Evolutionary conservation across 257 asterid genomes (phyloP).

Genomic region (Solanum sitiens): DNA sequence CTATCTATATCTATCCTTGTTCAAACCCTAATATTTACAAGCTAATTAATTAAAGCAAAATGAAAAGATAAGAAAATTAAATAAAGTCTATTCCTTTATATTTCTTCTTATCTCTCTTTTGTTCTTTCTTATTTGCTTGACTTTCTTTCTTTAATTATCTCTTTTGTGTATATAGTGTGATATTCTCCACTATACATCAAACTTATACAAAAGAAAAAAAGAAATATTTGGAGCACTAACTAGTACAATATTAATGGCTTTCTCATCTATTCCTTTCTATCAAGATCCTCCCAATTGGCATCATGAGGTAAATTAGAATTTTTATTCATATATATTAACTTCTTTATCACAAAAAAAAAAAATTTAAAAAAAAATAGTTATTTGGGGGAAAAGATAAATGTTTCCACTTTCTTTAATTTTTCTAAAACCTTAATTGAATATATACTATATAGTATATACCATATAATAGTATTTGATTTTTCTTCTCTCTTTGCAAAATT

Average conservation of each 20-base stretch:
- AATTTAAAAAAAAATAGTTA: neutral
- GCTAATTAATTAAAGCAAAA: neutral
- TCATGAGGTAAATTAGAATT: slow-evolving; percentile 9
- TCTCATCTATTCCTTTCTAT: slow-evolving; percentile 28
- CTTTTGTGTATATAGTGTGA: slow-evolving; percentile 1
- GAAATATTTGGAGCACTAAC: neutral
- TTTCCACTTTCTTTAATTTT: neutral
- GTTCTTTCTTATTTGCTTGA: neutral
- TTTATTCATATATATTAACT: neutral
- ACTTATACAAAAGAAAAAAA: slow-evolving; percentile 16
- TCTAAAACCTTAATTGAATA: slow-evolving; percentile 6
- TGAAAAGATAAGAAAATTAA: too few relatives aligned
- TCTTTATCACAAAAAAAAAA: neutral
- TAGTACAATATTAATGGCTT: slow-evolving; percentile 17
- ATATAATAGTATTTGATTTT: neutral
- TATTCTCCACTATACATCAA: slow-evolving; percentile 21
- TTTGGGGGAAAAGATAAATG: neutral
- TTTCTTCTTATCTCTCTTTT: slow-evolving; percentile 1
- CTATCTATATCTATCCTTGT: neutral
- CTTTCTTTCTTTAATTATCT: neutral
- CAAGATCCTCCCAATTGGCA: slow-evolving; percentile 35
- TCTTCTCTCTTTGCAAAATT: neutral
- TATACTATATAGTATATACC: neutral
- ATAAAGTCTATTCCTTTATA: slow-evolving; percentile 2
- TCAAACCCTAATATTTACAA: neutral